Conservation (phyloP, 306 rosid genomes). For the Rubus idaeus region DNA sequence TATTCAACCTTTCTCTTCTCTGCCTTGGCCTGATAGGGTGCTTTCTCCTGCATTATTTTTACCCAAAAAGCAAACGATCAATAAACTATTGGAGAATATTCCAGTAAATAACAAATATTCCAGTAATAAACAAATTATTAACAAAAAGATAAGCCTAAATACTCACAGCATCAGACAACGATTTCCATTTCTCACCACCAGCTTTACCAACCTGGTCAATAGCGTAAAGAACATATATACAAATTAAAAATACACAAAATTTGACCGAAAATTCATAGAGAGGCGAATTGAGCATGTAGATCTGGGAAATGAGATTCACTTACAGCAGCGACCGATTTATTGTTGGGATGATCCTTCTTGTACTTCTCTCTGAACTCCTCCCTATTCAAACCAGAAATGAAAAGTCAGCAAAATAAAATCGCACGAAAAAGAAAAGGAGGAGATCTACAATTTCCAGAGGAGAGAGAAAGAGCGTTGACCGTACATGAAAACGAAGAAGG, state of each 20-base stretch:
- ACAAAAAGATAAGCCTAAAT: not conserved
- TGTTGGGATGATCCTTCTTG: conserved; percentile 75
- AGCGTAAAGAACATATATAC: not conserved
- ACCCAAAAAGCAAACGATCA: not conserved
- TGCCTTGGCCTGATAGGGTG: conserved; percentile 65
- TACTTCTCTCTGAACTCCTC: conserved; percentile 70
- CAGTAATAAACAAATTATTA: not conserved
- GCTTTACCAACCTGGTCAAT: conserved; percentile 76
- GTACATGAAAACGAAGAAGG: conserved; percentile 93
- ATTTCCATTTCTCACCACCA: conserved; percentile 78
- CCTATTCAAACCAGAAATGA: conserved; percentile 31
- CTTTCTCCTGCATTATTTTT: conserved; percentile 55
- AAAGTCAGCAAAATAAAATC: not conserved
- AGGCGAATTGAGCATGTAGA: not conserved
- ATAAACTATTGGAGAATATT: not conserved
- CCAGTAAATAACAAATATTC: not conserved
- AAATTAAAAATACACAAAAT: not conserved
- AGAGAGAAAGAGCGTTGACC: conserved; percentile 5
- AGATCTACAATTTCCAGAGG: not conserved
- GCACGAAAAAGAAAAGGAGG: not conserved
- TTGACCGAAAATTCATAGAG: not conserved
- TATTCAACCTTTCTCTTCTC: conserved; percentile 77
- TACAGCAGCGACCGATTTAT: conserved; percentile 76
- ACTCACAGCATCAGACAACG: conserved; percentile 82
- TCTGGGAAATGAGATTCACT: conserved; percentile 20